Evolutionary conservation across 441 rosid species (phyloP), one percentile per base, ranked within the genome.

Genomic region (Gossypium schwendimanii): DNA sequence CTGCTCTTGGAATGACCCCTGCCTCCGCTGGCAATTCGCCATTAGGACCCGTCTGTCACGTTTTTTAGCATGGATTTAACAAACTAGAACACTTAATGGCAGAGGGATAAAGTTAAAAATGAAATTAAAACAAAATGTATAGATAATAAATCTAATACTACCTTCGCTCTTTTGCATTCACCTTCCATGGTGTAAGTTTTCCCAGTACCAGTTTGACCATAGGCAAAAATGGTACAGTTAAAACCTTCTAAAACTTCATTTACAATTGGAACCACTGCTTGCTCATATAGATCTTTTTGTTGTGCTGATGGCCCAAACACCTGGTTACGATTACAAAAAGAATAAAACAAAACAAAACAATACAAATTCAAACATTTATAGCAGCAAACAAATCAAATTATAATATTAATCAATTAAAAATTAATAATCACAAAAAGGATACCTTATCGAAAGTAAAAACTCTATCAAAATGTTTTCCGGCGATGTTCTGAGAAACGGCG

Each of bases 121-220:
- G 2, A 52, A 55, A 20, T 55, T 20, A 3, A 18, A 53, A 53
- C 26, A 55, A 41, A 63, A 14, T 15, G 26, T 71, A 18, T 20
- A 36, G 12, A 54, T 12, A 53, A 52, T 21, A 21, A 9, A 52
- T 12, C 63, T 28, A 67, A 28, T 41, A 69, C 44, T 41, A 91
- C 99, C 98, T 93, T 93, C 47, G 97, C 45, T 77, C 88, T 89
- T 77, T 93, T 89, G 85, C 97, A 91, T 82, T 95, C 99, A 31
- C 99, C 99, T 83, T 95, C 99, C 99, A 95, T 95, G 2, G 99
- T 95, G 80, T 87, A 95, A 1, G 98, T 93, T 69, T 95, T 95
- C 57, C 99, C 99, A 0, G 99, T 95, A 72, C 99, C 99, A 66
- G 98, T 95, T 84, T 95, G 99, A 26, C 99, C 99, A 83, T 93